These are phyloP conservation scores for Aquanectria penicillioides DNA, from an alignment of 2,329 filamentous ascomycete genomes.

Conservation along the genomic window DNA sequence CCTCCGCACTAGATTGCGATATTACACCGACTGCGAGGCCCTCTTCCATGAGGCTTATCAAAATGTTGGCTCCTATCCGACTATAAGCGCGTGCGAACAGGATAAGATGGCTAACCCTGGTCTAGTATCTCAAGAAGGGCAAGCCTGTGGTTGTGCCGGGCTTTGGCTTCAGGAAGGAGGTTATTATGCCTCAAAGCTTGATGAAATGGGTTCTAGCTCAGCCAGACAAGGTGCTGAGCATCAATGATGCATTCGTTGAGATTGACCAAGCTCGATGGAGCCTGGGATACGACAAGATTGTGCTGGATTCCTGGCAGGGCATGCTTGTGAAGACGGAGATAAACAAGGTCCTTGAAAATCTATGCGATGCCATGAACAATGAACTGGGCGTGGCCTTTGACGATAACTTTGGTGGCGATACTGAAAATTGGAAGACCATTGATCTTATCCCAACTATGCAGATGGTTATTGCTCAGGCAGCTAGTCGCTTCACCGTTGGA, in stretches of 20 bases:
- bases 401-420: constrained; percentile 45
- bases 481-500: constrained; percentile 47
- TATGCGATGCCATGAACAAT: constrained; percentile 47
- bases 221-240: constrained; percentile 50
- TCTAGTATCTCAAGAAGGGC: constrained; percentile 55
- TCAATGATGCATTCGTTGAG: constrained; percentile 49
- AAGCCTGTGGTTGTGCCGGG: constrained; percentile 53
- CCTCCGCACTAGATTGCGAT: constrained; percentile 40
- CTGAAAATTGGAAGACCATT: constrained; percentile 47
- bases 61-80: constrained; percentile 25
- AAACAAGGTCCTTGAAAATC: constrained; percentile 45
- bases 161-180: constrained; percentile 50
- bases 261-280: constrained; percentile 50
- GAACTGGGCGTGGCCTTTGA: constrained; percentile 48
- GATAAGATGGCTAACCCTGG: too few relatives aligned
- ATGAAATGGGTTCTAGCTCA: constrained; percentile 53
- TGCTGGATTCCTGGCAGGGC: constrained; percentile 49
- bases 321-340: constrained; percentile 49
- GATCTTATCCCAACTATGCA: constrained; percentile 40
- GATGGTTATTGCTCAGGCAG: constrained; percentile 44
- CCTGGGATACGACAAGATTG: constrained; percentile 48
- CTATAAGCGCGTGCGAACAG: neutral
- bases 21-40: constrained; percentile 43
- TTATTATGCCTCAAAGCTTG: constrained; percentile 51
- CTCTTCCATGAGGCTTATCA: constrained; percentile 46